These are phyloP conservation scores for Citrus cavaleriei DNA, from an alignment of 345 rosid species.

Conservation along the genomic window DNA sequence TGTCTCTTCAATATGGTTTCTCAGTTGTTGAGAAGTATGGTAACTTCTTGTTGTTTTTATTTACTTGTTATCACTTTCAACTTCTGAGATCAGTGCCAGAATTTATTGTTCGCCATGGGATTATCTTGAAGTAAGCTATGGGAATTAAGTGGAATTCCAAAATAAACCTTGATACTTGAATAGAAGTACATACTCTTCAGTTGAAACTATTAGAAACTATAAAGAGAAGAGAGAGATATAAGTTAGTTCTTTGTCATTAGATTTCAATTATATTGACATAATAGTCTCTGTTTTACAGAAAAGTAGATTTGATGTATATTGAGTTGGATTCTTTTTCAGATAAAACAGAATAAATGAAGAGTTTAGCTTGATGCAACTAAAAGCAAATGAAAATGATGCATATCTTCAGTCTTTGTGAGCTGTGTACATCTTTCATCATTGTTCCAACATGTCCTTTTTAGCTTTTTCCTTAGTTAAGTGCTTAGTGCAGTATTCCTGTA, in stretches of 20 bases:
- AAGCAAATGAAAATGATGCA: background rate
- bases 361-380: background rate
- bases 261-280: background rate
- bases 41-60: slow-evolving; percentile 23
- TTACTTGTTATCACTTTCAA: background rate
- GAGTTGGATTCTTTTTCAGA: background rate
- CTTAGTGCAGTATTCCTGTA: background rate
- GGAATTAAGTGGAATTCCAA: background rate
- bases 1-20: slow-evolving; percentile 93
- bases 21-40: slow-evolving; percentile 84
- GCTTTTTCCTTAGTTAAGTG: background rate
- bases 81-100: background rate
- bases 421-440: background rate
- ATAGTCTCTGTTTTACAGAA: background rate
- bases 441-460: background rate
- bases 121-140: background rate
- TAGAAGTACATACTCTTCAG: background rate
- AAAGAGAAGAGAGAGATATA: background rate
- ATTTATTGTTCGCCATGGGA: background rate
- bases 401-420: background rate
- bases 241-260: background rate
- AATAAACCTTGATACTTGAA: background rate
- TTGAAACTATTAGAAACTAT: background rate
- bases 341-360: background rate
- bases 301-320: background rate